phyloP scores from a whole-genome alignment of 2,329 filamentous ascomycete genomes.

The Bipolaris bicolor region DNA sequence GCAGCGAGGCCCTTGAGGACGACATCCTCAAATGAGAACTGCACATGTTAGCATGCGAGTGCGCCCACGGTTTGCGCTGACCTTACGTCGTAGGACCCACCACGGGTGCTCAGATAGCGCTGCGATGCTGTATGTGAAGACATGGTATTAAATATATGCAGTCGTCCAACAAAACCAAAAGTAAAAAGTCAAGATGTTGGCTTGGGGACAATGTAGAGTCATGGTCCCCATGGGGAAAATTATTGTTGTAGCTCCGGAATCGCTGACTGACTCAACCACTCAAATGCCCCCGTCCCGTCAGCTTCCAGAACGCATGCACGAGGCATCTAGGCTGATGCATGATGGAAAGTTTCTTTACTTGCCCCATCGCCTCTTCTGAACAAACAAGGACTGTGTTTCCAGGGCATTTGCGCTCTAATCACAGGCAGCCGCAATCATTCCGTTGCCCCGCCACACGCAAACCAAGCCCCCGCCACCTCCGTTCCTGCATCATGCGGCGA shows the following conservation, averaged over 20 bases:
- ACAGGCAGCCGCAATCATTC: slow-evolving; percentile 1
- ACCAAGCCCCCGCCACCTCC: slow-evolving; percentile 11
- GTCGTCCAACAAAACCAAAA: slow-evolving; percentile 11
- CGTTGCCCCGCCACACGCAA: slow-evolving; percentile 13
- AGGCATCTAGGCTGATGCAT: slow-evolving; percentile 1
- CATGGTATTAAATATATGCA: slow-evolving; percentile 38
- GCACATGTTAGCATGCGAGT: slow-evolving; percentile 24
- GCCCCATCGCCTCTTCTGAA: neutral
- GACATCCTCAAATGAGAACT: slow-evolving; percentile 90
- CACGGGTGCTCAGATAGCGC: slow-evolving; percentile 67
- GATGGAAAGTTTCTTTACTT: neutral
- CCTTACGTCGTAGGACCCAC: slow-evolving; percentile 66
- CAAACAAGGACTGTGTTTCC: neutral
- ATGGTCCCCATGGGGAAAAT: slow-evolving; percentile 34
- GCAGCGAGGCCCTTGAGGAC: slow-evolving; percentile 86
- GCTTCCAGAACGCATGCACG: slow-evolving; percentile 12
- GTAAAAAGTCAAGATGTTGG: slow-evolving; percentile 7
- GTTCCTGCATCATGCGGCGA: slow-evolving; percentile 17
- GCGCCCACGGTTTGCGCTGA: slow-evolving; percentile 4
- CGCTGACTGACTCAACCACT: slow-evolving; percentile 32
- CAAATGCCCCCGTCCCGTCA: slow-evolving; percentile 14
- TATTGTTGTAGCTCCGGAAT: slow-evolving; percentile 36
- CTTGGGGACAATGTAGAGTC: slow-evolving; percentile 5
- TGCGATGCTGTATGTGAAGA: slow-evolving; percentile 61
- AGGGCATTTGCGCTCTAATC: slow-evolving; percentile 1